Base-by-base conservation (phyloP, 306 rosid genomes). In the Pueraria montana region DNA sequence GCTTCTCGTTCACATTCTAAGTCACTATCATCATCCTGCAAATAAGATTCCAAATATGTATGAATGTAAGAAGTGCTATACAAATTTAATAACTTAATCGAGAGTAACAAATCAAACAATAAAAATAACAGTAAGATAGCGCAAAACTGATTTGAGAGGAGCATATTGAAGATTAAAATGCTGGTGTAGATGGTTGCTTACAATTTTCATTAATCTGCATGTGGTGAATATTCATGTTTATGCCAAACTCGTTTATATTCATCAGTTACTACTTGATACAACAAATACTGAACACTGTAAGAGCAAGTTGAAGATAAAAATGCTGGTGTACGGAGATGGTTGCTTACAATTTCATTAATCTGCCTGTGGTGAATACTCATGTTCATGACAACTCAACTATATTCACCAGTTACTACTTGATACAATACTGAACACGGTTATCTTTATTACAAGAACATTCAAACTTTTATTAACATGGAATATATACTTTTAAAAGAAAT, bases 11-110 rank as follows among this genome's bases (percentile, higher is more conserved):
- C 97, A 89, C 72, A 85, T 56, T 94, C 97, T 43, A 91, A 52
- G 73, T 95, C 98, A 72, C 98, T 92, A 30, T 94, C 94, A 90
- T 90, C 93, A 78, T 92, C 94, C 97, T 91, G 88, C 80, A 45
- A 86, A 38, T 62, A 85, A 80, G 58, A 23, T 69, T 73, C 40
- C 81, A 81, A 80, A 48, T n/a, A 76, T 27, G 8, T 30, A 17
- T 43, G 46, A 24, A 71, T 20, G 30, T 30, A 3, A 46, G 38
- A 68, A 32, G 55, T 18, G 24, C 6, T 8, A 23, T 11, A 34
- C 30, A 68, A 40, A 27, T 43, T 67, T n/a, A 75, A 67, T 16
- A 18, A 30, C 12, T 3, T 76, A 9, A 49, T 9, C 56, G 1
- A 34, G 4, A 53, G 8, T 24, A 38, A 53, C 26, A 40, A 20